These are phyloP conservation scores for Picea glauca DNA, from an alignment of 75 land plant species.

Conservation along the genomic window DNA sequence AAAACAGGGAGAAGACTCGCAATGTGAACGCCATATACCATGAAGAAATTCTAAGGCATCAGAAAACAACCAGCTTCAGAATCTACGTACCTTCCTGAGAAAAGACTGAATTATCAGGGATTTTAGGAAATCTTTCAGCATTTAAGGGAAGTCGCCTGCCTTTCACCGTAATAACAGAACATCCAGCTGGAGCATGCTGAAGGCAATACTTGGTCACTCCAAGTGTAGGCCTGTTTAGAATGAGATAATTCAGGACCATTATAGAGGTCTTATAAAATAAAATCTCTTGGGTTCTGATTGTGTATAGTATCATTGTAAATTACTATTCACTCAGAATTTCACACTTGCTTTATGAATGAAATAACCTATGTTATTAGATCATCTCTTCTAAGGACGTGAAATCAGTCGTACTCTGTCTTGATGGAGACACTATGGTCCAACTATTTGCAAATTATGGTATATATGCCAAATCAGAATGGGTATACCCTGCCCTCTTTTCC, in stretches of 20 bases:
- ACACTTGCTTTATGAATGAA: neutral
- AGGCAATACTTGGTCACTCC: constrained; percentile 35
- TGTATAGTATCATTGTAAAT: neutral
- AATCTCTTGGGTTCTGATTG: neutral
- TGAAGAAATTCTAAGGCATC: neutral
- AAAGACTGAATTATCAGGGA: neutral
- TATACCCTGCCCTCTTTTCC: no score
- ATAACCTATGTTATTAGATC: neutral
- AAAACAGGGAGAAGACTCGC: neutral
- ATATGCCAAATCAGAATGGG: no score
- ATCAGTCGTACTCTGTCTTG: neutral
- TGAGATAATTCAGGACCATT: neutral
- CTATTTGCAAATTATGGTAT: no score
- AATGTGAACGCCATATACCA: neutral
- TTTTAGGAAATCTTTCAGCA: constrained; percentile 4
- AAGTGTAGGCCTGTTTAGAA: constrained; percentile 19
- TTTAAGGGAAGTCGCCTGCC: constrained; percentile 6
- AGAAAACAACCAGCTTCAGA: neutral
- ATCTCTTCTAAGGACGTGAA: neutral
- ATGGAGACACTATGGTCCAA: no score
- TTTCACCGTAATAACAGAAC: constrained; percentile 27
- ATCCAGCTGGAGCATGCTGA: constrained; percentile 34
- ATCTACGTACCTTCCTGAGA: neutral
- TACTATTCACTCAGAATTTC: neutral
- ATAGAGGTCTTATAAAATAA: neutral